Conservation (phyloP, 169 alveolate genomes). For the Plasmodium fragile region DNA sequence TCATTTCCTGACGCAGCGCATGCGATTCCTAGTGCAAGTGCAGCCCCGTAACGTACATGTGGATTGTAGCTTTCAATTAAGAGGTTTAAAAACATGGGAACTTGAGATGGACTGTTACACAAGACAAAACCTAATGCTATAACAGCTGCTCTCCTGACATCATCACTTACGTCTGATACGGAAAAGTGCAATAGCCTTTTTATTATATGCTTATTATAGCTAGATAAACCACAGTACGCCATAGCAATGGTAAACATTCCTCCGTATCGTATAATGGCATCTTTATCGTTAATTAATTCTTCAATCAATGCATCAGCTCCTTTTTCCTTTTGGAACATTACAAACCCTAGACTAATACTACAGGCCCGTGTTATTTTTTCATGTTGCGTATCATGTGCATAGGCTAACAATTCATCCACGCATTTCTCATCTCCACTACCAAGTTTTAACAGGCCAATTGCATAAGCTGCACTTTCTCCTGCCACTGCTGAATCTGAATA, state of each 20-base stretch:
- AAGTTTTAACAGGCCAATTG: slow-evolving; percentile 95
- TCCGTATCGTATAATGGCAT: slow-evolving; percentile 97
- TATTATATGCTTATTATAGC: slow-evolving; percentile 86
- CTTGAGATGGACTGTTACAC: slow-evolving; percentile 88
- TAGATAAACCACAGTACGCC: slow-evolving; percentile 96
- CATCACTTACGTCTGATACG: slow-evolving; percentile 98
- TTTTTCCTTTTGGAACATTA: slow-evolving; percentile 95
- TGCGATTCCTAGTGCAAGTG: slow-evolving; percentile 97
- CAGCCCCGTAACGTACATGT: slow-evolving; percentile 99
- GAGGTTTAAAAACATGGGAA: slow-evolving; percentile 93
- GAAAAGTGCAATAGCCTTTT: slow-evolving; percentile 95
- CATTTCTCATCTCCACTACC: slow-evolving; percentile 91
- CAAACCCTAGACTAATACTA: slow-evolving; percentile 95
- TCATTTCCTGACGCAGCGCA: slow-evolving; percentile 96
- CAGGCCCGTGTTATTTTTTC: slow-evolving; percentile 98
- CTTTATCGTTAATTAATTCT: slow-evolving; percentile 92
- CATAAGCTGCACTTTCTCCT: slow-evolving; percentile 99
- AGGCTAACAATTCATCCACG: slow-evolving; percentile 92
- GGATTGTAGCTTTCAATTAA: slow-evolving; percentile 97
- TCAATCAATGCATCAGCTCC: slow-evolving; percentile 93
- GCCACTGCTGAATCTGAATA: slow-evolving; percentile 95
- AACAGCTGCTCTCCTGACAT: slow-evolving; percentile 99
- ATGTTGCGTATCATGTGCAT: slow-evolving; percentile 98
- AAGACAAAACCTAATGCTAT: slow-evolving; percentile 95
- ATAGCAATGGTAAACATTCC: slow-evolving; percentile 97